Evolutionary conservation across 306 rosid species (phyloP).

Genomic region (Dalbergia cochinchinensis): DNA sequence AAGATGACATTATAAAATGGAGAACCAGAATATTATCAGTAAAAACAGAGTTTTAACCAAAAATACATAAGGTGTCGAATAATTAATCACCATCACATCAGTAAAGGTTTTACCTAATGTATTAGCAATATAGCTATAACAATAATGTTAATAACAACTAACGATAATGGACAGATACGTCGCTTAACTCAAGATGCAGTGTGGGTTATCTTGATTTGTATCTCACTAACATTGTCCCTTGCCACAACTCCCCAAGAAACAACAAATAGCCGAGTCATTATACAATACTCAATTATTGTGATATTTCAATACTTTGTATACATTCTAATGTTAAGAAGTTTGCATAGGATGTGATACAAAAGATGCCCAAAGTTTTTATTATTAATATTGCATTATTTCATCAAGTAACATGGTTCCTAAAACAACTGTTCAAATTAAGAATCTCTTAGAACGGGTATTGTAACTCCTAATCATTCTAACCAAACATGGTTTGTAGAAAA

Average conservation of each 20-base stretch:
- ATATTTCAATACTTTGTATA: neutral
- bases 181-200: neutral
- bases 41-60: neutral
- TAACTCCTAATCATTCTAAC: neutral
- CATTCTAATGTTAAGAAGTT: neutral
- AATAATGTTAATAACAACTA: neutral
- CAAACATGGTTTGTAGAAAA: conserved; percentile 5
- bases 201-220: conserved; percentile 5
- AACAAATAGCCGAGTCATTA: too few species aligned
- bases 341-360: neutral
- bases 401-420: neutral
- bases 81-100: neutral
- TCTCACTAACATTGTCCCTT: neutral
- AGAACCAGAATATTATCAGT: conserved; percentile 2
- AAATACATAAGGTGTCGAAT: conserved; percentile 9
- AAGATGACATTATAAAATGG: neutral
- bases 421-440: neutral
- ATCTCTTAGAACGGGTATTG: neutral
- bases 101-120: neutral
- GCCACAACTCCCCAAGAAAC: too few species aligned
- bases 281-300: neutral
- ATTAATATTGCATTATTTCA: conserved; percentile 23
- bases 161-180: neutral
- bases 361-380: conserved; percentile 2
- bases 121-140: conserved; percentile 3